These are phyloP conservation scores for Cordia subcordata DNA, from an alignment of 257 asterid genomes.

Conservation along the genomic window DNA sequence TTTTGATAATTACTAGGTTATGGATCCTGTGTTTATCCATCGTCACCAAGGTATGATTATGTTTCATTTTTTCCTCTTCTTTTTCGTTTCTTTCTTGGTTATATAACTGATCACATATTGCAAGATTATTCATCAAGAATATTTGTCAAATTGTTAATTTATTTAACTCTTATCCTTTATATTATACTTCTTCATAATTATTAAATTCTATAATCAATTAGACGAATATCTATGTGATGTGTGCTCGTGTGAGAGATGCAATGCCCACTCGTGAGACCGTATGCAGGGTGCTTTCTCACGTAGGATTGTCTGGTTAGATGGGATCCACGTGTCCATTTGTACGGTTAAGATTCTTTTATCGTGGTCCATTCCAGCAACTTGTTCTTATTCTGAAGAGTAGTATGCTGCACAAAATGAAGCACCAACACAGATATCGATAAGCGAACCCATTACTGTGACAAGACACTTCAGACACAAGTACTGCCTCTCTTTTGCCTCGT, in stretches of 20 bases:
- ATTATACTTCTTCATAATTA: too few species aligned
- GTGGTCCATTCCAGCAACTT: not conserved
- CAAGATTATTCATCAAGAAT: too few species aligned
- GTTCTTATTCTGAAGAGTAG: too few species aligned
- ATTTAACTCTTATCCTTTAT: too few species aligned
- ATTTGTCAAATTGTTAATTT: too few species aligned
- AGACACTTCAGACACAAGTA: not conserved
- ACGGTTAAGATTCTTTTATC: conserved; percentile 6
- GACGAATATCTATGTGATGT: too few species aligned
- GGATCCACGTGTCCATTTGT: conserved; percentile 1
- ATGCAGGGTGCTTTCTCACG: not conserved
- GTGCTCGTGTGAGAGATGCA: too few species aligned
- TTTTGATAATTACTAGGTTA: conserved; percentile 46
- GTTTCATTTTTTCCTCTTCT: not conserved
- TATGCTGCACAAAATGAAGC: not conserved
- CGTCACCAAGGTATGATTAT: conserved; percentile 52
- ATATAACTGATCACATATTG: too few species aligned
- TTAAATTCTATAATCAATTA: too few species aligned
- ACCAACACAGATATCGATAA: not conserved
- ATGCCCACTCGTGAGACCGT: not conserved
- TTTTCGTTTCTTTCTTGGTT: conserved; percentile 3
- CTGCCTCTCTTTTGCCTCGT: too few species aligned
- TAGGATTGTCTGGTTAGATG: not conserved
- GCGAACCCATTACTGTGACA: not conserved
- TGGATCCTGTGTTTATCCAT: conserved; percentile 87